Evolutionary conservation across 1,284 basidiomycete genomes (phyloP).

Genomic region (Microbotryum lychnidis-dioicae): DNA sequence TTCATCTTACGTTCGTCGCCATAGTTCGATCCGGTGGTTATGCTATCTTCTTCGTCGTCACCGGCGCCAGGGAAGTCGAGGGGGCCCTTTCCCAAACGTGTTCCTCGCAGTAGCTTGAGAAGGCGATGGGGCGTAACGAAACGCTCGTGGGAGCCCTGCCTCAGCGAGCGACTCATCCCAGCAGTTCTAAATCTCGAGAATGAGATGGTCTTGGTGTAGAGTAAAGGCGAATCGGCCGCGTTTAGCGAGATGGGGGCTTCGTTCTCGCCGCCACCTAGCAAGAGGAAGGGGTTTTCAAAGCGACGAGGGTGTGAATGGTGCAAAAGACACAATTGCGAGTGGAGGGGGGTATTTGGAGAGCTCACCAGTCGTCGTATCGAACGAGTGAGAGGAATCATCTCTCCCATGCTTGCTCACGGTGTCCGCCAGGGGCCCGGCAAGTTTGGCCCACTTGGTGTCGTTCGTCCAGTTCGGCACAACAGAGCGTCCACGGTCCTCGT

Average conservation of each 20-base stretch:
- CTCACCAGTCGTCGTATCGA: no score
- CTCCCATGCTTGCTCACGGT: no score
- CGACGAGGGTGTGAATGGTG: no score
- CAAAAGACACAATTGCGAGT: no score
- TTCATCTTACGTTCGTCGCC: slow-evolving; percentile 11
- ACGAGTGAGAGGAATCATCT: no score
- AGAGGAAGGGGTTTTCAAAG: no score
- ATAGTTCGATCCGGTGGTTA: background rate
- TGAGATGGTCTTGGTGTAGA: slow-evolving; percentile 64
- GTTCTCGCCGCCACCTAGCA: no score
- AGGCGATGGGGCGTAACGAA: slow-evolving; percentile 88
- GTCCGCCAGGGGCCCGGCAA: no score
- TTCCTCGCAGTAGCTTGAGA: slow-evolving; percentile 31
- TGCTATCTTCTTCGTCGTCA: slow-evolving; percentile 1
- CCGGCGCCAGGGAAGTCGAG: slow-evolving; percentile 11
- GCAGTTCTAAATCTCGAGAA: slow-evolving; percentile 93
- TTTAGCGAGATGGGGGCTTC: background rate
- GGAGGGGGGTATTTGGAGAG: no score
- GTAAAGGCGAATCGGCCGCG: slow-evolving; percentile 23
- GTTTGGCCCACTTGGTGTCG: no score
- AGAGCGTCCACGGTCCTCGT: background rate
- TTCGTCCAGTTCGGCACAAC: no score
- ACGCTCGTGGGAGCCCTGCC: slow-evolving; percentile 76
- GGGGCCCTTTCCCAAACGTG: slow-evolving; percentile 17
- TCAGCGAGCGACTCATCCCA: slow-evolving; percentile 83